phyloP scores from a whole-genome alignment of 495 filamentous ascomycete genomes.

The Neurospora tetrasperma region DNA sequence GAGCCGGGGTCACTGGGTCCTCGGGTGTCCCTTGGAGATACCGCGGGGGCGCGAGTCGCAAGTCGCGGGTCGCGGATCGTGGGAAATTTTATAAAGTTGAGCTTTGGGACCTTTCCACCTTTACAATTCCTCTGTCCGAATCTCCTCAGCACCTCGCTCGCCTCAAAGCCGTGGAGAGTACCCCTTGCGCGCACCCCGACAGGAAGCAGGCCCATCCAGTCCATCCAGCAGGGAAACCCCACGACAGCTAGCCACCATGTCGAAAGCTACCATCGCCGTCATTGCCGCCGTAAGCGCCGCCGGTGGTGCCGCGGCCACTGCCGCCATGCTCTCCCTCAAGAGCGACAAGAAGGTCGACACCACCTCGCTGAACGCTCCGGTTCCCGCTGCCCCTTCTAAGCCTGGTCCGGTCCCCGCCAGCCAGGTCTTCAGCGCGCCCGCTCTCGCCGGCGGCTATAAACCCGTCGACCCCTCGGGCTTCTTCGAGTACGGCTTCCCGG shows the following conservation, averaged over 20 bases:
- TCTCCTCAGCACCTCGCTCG: background rate
- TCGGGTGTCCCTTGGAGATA: background rate
- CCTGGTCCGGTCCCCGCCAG: slow-evolving; percentile 36
- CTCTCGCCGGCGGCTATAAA: slow-evolving; percentile 17
- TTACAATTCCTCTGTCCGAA: background rate
- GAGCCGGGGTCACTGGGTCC: background rate
- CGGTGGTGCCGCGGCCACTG: slow-evolving; percentile 73
- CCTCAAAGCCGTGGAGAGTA: slow-evolving; percentile 16
- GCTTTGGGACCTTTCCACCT: background rate
- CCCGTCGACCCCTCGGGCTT: slow-evolving; percentile 81
- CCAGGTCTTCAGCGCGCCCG: slow-evolving; percentile 23
- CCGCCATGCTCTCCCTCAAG: slow-evolving; percentile 59
- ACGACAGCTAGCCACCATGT: slow-evolving; percentile 43
- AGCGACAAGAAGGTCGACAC: slow-evolving; percentile 33
- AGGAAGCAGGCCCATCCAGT: slow-evolving; percentile 1
- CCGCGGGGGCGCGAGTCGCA: background rate
- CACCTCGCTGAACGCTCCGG: slow-evolving; percentile 25
- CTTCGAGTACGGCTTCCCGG: slow-evolving; percentile 95
- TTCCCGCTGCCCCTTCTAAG: slow-evolving; percentile 16
- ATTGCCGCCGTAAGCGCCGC: slow-evolving; percentile 85
- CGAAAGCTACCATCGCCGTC: slow-evolving; percentile 76
- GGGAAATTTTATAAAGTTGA: background rate
- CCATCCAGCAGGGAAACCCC: background rate
- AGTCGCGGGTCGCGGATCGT: background rate
- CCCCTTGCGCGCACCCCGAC: background rate